phyloP scores from a whole-genome alignment of 208 protist species.

The Trypanosoma cruzi region DNA sequence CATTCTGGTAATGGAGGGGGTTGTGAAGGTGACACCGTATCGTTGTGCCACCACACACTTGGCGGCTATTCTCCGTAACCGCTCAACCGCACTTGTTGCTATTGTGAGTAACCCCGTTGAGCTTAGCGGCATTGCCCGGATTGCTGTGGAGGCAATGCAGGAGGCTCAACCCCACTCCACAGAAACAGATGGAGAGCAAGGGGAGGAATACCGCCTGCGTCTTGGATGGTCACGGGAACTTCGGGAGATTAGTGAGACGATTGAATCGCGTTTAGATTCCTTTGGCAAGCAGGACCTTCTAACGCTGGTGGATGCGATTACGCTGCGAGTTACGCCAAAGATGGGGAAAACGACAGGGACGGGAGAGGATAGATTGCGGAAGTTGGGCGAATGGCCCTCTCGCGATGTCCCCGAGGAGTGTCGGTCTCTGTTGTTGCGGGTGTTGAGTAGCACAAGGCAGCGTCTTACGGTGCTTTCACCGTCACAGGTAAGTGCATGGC shows the following conservation, averaged over 20 bases:
- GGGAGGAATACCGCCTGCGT: slow-evolving; percentile 8
- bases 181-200: slow-evolving; percentile 1
- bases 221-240: slow-evolving; percentile 16
- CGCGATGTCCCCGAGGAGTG: slow-evolving; percentile 30
- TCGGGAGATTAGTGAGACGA: slow-evolving; percentile 26
- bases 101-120: slow-evolving; percentile 58
- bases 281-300: slow-evolving; percentile 59
- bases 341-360: background rate
- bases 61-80: slow-evolving; percentile 44
- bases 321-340: slow-evolving; percentile 25
- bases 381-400: background rate
- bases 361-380: background rate
- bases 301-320: slow-evolving; percentile 51
- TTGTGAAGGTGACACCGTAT: slow-evolving; percentile 44
- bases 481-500: slow-evolving; percentile 58
- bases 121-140: slow-evolving; percentile 46
- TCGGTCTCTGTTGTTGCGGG: slow-evolving; percentile 24
- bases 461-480: slow-evolving; percentile 35
- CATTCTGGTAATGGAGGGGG: slow-evolving; percentile 58
- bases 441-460: slow-evolving; percentile 20
- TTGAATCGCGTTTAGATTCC: slow-evolving; percentile 42
- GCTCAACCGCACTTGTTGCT: slow-evolving; percentile 33
- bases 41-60: slow-evolving; percentile 27
- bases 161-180: slow-evolving; percentile 6
- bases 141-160: slow-evolving; percentile 37